A percentile compares a stretch with the other conserved stretches of the same genome.
Conservation (phyloP, 495 filamentous ascomycete species). For the Aspergillus asperescens region DNA sequence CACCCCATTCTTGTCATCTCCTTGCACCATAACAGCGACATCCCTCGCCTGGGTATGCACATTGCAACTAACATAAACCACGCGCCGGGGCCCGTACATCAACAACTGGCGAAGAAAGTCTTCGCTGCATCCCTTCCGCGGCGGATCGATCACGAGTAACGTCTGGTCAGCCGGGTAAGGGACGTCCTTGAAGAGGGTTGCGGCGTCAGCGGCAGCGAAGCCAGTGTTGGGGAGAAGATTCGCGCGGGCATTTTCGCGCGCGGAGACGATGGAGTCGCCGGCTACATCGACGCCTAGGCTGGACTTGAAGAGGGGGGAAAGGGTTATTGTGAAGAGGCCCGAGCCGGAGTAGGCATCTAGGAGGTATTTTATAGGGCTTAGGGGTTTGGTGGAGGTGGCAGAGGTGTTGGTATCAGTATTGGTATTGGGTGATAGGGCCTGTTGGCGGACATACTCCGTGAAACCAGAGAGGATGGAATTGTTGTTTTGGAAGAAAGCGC, state of each 20-base stretch:
- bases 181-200: slow-evolving; percentile 69
- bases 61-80: slow-evolving; percentile 95
- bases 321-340: slow-evolving; percentile 92
- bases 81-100: slow-evolving; percentile 62
- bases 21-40: slow-evolving; percentile 74
- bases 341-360: slow-evolving; percentile 97
- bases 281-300: slow-evolving; percentile 69
- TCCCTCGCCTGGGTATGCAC: slow-evolving; percentile 96
- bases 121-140: slow-evolving; percentile 88
- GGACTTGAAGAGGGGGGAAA: slow-evolving; percentile 71
- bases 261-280: slow-evolving; percentile 64
- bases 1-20: slow-evolving; percentile 45
- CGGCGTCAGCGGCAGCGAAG: slow-evolving; percentile 83
- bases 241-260: slow-evolving; percentile 65
- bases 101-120: slow-evolving; percentile 78
- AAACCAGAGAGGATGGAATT: slow-evolving; percentile 93
- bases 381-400: slow-evolving; percentile 22
- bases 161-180: slow-evolving; percentile 72
- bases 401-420: slow-evolving; percentile 17
- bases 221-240: slow-evolving; percentile 68
- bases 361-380: slow-evolving; percentile 65
- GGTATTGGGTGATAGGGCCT: slow-evolving; percentile 51
- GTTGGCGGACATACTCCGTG: slow-evolving; percentile 82
- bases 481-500: slow-evolving; percentile 98
- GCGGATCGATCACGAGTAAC: slow-evolving; percentile 86